Base-by-base conservation (phyloP, 805 yeast species). In the Ogataea angusta region DNA sequence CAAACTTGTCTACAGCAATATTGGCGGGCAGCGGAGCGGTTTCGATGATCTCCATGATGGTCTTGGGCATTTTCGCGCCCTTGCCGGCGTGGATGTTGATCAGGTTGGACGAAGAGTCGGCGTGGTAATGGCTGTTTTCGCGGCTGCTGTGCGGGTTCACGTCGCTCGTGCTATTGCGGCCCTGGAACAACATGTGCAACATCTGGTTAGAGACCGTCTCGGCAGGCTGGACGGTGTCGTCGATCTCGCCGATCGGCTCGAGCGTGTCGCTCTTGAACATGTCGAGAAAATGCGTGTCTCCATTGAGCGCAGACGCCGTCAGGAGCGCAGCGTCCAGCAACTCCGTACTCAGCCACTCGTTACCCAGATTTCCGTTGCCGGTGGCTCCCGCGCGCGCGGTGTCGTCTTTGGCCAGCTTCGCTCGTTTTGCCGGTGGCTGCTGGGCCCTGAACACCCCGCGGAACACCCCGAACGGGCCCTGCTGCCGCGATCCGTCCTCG, bases 401-500 rank as follows among this genome's bases (percentile, higher is more conserved):
- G 37, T 52, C 53, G 46, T 40, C 34, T 46, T 47, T 35, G 7
- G 34, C 32, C 25, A 30, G 14, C 10, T 19, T 21, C 18, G 22
- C 9, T 59, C 34, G 37, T 53, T 40, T 42, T 49, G 51, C 21
- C 58, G 30, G 23, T 14, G 7, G 5, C 26, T 22, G 10, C 6
- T 4, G 5, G 9, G 4, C 25, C 9, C 24, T n/a, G 18, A 23
- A 8, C 5, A 10, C 43, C 1, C 82, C 82, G 48, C 72, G 72
- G 52, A 88, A 86, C 1, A 86, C 93, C 1, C 95, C 95, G 67
- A 87, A 89, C 10, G 93, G 95, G 1, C 95, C 95, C 31, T 73
- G 62, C 16, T 48, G 44, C 25, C 45, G 41, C 6, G 57, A 45
- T 6, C 24, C 28, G 29, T 69, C 67, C 3, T 66, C 68, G 18